Conservation (phyloP, 208 protist species). For the Leptomonas seymouri region DNA sequence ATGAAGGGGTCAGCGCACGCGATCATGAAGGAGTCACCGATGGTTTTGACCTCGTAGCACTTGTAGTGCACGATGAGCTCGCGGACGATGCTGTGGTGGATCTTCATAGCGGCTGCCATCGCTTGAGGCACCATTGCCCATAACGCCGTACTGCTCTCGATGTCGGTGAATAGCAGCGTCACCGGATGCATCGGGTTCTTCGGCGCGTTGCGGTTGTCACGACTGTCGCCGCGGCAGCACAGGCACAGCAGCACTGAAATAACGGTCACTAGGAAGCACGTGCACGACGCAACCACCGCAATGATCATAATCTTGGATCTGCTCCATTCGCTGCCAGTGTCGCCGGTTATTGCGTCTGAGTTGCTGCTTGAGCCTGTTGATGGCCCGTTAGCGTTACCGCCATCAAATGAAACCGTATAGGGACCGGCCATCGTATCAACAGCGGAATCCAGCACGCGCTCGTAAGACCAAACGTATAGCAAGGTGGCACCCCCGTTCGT, state of each 20-base stretch:
- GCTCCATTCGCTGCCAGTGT: background rate
- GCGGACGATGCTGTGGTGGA: slow-evolving; percentile 64
- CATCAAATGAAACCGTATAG: slow-evolving; percentile 5
- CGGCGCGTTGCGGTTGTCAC: slow-evolving; percentile 58
- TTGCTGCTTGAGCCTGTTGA: background rate
- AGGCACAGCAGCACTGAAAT: slow-evolving; percentile 16
- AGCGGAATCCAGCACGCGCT: background rate
- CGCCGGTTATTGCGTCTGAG: too few species aligned
- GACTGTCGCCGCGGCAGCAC: slow-evolving; percentile 29
- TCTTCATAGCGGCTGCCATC: slow-evolving; percentile 50
- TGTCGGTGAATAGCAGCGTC: slow-evolving; percentile 70
- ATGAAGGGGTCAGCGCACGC: slow-evolving; percentile 40
- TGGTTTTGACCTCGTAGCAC: slow-evolving; percentile 79
- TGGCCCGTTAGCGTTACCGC: background rate
- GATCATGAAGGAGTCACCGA: slow-evolving; percentile 85
- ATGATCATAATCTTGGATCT: slow-evolving; percentile 4
- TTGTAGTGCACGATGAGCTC: slow-evolving; percentile 53
- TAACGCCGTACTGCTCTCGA: slow-evolving; percentile 64
- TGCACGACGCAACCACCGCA: slow-evolving; percentile 2
- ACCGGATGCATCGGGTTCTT: slow-evolving; percentile 47
- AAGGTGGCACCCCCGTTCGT: slow-evolving; percentile 10
- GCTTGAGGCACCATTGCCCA: slow-evolving; percentile 46
- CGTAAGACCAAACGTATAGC: slow-evolving; percentile 12
- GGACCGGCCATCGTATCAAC: background rate
- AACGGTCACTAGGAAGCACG: background rate